A percentile compares a stretch with the other conserved stretches of the same genome.
phyloP scores from a whole-genome alignment of 2,329 filamentous ascomycete species.

The Fusarium papillatum region DNA sequence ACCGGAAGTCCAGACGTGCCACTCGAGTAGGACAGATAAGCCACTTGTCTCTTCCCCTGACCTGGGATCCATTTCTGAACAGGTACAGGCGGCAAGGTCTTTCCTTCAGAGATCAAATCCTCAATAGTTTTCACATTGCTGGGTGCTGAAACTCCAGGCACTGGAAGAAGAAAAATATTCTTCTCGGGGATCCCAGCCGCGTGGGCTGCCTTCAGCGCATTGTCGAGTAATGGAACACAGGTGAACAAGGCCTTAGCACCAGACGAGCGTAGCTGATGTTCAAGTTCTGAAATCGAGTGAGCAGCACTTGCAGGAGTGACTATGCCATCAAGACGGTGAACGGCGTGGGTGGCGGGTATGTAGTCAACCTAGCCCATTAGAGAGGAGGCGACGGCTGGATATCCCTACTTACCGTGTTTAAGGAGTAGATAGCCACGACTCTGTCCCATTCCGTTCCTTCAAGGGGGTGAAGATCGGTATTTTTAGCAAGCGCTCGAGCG shows the following conservation, averaged over 20 bases:
- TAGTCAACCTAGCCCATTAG: constrained; percentile 73
- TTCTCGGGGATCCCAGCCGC: constrained; percentile 72
- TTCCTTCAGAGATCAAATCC: constrained; percentile 74
- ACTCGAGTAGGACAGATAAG: constrained; percentile 85
- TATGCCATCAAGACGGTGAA: constrained; percentile 80
- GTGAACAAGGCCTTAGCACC: constrained; percentile 81
- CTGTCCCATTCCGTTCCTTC: constrained; percentile 85
- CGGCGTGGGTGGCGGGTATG: constrained; percentile 80
- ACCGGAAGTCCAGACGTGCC: constrained; percentile 85
- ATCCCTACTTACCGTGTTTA: constrained; percentile 76
- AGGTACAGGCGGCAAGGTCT: constrained; percentile 64
- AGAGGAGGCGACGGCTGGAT: fast-evolving
- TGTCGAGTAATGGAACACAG: constrained; percentile 74
- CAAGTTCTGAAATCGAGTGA: constrained; percentile 77
- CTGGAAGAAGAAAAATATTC: constrained; percentile 77
- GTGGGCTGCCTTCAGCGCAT: constrained; percentile 73
- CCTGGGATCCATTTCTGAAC: constrained; percentile 70
- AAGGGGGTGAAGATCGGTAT: constrained; percentile 78
- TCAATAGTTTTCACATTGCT: constrained; percentile 73
- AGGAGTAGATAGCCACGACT: constrained; percentile 79
- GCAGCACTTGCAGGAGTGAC: constrained; percentile 81
- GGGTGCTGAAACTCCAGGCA: constrained; percentile 59
- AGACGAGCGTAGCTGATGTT: constrained; percentile 79
- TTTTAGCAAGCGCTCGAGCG: constrained; percentile 73
- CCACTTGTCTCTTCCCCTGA: constrained; percentile 75